Evolutionary conservation across 345 rosid genomes (phyloP).

Genomic region (Sonneratia caseolaris): DNA sequence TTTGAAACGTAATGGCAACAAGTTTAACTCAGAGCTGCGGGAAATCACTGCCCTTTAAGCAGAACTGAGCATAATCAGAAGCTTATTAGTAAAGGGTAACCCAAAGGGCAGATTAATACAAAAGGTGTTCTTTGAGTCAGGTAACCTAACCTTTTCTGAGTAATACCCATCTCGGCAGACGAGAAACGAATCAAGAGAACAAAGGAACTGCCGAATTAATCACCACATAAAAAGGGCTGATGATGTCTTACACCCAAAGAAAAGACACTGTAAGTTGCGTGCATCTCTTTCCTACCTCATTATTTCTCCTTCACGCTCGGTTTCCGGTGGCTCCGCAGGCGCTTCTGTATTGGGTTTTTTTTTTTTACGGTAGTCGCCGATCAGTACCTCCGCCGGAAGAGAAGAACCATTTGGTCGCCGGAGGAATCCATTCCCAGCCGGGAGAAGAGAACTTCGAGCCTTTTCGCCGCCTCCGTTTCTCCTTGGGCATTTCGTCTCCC

Average conservation of each 20-base stretch:
- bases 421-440: not conserved
- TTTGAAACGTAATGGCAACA: not conserved
- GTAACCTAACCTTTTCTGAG: not conserved
- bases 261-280: not conserved
- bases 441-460: not conserved
- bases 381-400: not conserved
- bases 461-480: not conserved
- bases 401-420: not conserved
- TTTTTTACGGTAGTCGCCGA: not conserved
- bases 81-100: not conserved
- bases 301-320: not conserved
- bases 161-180: not conserved
- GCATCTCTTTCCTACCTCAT: not conserved
- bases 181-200: not conserved
- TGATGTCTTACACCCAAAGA: not conserved
- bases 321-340: not conserved
- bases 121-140: not conserved
- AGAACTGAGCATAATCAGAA: not conserved
- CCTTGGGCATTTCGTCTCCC: not conserved
- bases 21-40: not conserved
- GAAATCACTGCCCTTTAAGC: not conserved
- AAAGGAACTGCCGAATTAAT: not conserved
- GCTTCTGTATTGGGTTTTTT: not conserved
- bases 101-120: not conserved
- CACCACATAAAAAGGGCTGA: not conserved